phyloP scores from a whole-genome alignment of 371 early-diverging fungal genomes.

The Syncephalastrum racemosum region DNA sequence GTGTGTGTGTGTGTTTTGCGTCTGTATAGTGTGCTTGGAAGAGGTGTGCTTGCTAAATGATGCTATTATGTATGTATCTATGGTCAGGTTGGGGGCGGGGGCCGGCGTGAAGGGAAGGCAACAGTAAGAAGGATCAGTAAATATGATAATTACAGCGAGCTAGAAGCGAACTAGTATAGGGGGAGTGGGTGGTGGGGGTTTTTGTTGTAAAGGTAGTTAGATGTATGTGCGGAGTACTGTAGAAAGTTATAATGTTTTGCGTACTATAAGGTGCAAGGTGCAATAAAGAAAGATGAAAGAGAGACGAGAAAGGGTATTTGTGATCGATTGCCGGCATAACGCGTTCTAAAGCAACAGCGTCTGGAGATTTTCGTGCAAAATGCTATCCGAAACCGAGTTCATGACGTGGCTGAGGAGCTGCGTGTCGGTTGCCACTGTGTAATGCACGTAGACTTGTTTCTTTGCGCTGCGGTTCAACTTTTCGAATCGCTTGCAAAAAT shows the following conservation, averaged over 20 bases:
- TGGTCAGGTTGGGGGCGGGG: too few species aligned
- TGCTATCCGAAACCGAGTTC: constrained; percentile 57
- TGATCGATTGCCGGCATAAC: neutral
- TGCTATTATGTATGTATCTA: too few species aligned
- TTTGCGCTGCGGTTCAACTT: constrained; percentile 38
- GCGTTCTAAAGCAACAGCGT: constrained; percentile 16
- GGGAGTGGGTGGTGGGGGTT: too few species aligned
- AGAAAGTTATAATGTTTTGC: too few species aligned
- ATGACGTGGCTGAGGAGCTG: constrained; percentile 58
- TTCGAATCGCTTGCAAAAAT: constrained; percentile 37
- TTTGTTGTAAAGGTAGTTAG: too few species aligned
- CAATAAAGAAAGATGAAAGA: neutral
- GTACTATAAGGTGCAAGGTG: too few species aligned
- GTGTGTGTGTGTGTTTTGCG: neutral
- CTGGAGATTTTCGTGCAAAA: constrained; percentile 46
- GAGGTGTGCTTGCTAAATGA: neutral
- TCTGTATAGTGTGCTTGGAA: neutral
- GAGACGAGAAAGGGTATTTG: constrained; percentile 1
- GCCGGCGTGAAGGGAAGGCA: too few species aligned
- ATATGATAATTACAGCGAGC: too few species aligned
- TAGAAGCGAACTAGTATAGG: too few species aligned
- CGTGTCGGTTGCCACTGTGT: constrained; percentile 63
- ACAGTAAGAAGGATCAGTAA: too few species aligned
- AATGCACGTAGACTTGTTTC: constrained; percentile 59
- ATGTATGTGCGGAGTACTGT: too few species aligned